phyloP scores from a whole-genome alignment of 257 asterid species.

The Agastache rugosa region DNA sequence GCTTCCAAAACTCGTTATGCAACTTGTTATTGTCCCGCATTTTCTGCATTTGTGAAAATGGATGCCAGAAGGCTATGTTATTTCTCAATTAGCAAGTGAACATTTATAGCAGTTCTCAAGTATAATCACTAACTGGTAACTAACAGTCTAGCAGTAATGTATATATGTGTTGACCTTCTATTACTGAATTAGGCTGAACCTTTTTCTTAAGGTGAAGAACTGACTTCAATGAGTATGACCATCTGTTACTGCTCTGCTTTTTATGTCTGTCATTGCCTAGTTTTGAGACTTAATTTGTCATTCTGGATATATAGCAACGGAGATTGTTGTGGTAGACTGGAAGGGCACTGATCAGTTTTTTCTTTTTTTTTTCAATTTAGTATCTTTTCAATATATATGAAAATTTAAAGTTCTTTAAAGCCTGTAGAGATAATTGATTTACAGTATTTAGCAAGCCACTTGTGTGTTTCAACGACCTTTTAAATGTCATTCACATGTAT shows the following conservation, averaged over 20 bases:
- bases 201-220: no score
- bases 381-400: not conserved
- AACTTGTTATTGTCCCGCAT: not conserved
- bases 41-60: not conserved
- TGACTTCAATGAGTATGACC: no score
- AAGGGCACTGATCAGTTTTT: not conserved
- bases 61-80: not conserved
- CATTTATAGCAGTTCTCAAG: not conserved
- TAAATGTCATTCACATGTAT: slow-evolving; percentile 10
- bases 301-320: not conserved
- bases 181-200: no score
- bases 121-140: not conserved
- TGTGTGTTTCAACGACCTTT: not conserved
- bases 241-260: no score
- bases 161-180: no score
- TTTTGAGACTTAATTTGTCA: not conserved
- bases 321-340: not conserved
- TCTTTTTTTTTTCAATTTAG: not conserved
- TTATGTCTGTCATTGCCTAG: not conserved
- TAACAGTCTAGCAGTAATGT: not conserved
- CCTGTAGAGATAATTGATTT: not conserved
- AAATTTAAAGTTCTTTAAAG: not conserved
- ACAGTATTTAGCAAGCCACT: not conserved
- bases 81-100: not conserved
- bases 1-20: not conserved